Percentiles rank a stretch among this genome's conserved stretches.
Evolutionary conservation across 164 flowering plant genomes (phyloP).

Genomic region (Annona cherimola): DNA sequence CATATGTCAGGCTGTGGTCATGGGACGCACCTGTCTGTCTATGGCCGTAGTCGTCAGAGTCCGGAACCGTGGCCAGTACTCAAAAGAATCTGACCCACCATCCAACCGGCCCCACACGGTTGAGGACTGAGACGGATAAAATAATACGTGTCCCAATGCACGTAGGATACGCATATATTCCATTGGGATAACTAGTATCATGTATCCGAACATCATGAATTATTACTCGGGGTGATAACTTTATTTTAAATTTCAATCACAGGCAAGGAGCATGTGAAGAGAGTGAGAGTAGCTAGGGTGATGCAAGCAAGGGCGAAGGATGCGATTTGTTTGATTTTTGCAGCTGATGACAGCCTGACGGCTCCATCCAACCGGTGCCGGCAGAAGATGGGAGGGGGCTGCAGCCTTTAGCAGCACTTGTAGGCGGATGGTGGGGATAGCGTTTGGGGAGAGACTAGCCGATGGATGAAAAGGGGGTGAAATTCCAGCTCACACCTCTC

Average conservation of each 20-base stretch:
- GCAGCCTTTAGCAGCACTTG: neutral
- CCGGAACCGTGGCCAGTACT: too few species aligned
- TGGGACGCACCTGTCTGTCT: too few species aligned
- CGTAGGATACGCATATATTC: too few species aligned
- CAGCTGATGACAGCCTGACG: neutral
- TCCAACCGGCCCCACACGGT: too few species aligned
- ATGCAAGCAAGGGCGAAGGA: too few species aligned
- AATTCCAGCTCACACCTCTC: conserved; percentile 12
- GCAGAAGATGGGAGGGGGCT: neutral
- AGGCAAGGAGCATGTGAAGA: neutral
- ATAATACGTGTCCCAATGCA: too few species aligned
- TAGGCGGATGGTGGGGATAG: neutral
- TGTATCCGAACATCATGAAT: too few species aligned
- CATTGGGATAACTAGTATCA: too few species aligned
- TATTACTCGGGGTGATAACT: neutral
- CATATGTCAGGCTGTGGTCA: too few species aligned
- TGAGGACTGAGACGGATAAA: too few species aligned
- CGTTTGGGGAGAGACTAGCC: neutral
- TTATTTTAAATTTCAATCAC: neutral
- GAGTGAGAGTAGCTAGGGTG: neutral
- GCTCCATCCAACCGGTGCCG: neutral
- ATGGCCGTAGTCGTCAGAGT: too few species aligned
- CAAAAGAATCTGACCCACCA: too few species aligned
- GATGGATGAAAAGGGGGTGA: conserved; percentile 2
- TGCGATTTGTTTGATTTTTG: neutral